These are phyloP conservation scores for Neopestalotiopsis sp. DNA, from an alignment of 2,329 filamentous ascomycete genomes.

Conservation along the genomic window DNA sequence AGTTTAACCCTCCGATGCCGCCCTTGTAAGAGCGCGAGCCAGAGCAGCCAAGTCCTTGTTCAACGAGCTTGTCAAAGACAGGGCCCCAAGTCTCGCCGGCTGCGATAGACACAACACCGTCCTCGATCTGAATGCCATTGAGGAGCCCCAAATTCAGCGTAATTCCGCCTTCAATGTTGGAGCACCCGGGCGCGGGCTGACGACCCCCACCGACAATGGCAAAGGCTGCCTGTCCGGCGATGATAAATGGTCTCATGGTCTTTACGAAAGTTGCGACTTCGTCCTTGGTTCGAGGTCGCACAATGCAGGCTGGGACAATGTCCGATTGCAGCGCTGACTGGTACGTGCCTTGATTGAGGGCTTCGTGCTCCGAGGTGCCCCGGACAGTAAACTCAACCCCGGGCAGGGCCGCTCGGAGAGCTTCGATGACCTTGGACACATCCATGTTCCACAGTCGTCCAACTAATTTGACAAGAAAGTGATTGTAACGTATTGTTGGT, in stretches of 20 bases:
- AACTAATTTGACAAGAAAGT: no score
- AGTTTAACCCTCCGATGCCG: neutral
- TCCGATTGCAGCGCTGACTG: constrained; percentile 8
- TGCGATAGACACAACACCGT: constrained; percentile 20
- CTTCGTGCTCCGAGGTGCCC: neutral
- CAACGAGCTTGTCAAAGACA: neutral
- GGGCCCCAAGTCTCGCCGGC: constrained; percentile 20
- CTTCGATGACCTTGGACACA: neutral
- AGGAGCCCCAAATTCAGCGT: constrained; percentile 26
- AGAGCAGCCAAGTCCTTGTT: neutral
- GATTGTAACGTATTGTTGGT: no score
- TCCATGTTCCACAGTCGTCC: neutral
- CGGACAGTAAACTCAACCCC: neutral
- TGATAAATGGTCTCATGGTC: neutral
- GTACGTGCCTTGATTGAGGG: neutral
- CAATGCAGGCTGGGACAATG: neutral
- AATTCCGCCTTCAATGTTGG: constrained; percentile 26
- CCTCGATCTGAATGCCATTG: constrained; percentile 23
- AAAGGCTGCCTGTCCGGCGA: neutral
- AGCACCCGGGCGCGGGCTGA: constrained; percentile 23
- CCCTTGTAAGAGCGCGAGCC: neutral
- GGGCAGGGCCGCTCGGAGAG: neutral
- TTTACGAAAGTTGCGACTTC: constrained; percentile 5
- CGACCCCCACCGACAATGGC: neutral
- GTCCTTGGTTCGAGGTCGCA: neutral